These are phyloP conservation scores for Amaranthus cruentus DNA, from an alignment of 148 eudicot genomes.

Conservation along the genomic window DNA sequence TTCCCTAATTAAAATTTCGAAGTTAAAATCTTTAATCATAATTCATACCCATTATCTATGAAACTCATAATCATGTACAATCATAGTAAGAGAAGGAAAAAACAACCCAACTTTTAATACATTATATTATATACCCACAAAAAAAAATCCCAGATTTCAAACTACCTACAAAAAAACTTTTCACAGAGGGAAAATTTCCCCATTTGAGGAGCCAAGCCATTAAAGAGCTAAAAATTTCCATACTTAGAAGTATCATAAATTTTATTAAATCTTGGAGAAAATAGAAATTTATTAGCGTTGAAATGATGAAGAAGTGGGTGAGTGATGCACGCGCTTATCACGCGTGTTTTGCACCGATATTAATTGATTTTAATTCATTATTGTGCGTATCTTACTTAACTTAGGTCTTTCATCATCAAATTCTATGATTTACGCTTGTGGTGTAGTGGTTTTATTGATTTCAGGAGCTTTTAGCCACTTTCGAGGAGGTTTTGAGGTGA, in stretches of 20 bases:
- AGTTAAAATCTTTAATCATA: background rate
- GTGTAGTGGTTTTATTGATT: too few species aligned
- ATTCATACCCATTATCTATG: background rate
- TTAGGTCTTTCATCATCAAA: too few species aligned
- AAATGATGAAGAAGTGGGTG: constrained; percentile 24
- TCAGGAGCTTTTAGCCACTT: too few species aligned
- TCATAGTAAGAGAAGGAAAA: background rate
- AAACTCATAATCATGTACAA: background rate
- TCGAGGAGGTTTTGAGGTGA: too few species aligned
- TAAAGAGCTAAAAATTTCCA: constrained; percentile 58
- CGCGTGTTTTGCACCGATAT: too few species aligned
- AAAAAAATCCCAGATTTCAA: background rate
- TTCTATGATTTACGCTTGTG: too few species aligned
- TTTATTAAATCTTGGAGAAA: constrained; percentile 30
- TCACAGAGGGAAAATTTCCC: constrained; percentile 41
- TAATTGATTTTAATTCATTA: too few species aligned
- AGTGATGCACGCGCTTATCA: background rate
- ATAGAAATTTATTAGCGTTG: constrained; percentile 23
- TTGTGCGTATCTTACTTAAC: too few species aligned
- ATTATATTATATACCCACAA: too few species aligned
- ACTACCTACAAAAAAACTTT: background rate
- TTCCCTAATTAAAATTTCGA: background rate
- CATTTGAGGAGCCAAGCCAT: constrained; percentile 98
- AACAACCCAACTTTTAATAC: background rate
- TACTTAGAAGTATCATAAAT: constrained; percentile 65